Percentiles rank a stretch among this genome's conserved stretches.
phyloP scores from a whole-genome alignment of 2,329 filamentous ascomycete genomes.

The Colletotrichum plurivorum region DNA sequence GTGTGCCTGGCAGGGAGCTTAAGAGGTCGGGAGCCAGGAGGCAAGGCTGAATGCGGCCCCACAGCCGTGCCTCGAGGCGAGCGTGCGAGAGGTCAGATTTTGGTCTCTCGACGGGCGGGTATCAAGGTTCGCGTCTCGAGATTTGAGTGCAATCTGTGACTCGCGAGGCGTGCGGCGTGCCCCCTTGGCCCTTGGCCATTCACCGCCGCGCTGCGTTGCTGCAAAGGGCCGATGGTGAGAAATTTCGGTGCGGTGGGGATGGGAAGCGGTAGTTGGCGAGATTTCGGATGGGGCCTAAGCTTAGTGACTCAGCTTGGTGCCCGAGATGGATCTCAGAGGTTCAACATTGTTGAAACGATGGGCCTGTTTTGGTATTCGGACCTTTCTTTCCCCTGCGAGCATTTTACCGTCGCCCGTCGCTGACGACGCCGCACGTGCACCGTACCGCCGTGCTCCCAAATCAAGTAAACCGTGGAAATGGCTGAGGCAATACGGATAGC shows the following conservation, averaged over 20 bases:
- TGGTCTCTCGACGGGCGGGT: slow-evolving; percentile 1
- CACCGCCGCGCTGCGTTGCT: slow-evolving; percentile 12
- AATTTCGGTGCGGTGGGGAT: slow-evolving; percentile 30
- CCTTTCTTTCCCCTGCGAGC: slow-evolving; percentile 16
- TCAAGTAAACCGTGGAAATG: neutral
- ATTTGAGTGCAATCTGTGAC: slow-evolving; percentile 17
- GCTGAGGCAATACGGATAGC: neutral
- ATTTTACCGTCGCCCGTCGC: slow-evolving; percentile 7
- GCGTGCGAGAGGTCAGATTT: slow-evolving; percentile 20
- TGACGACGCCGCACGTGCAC: neutral
- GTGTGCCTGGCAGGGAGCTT: slow-evolving; percentile 23
- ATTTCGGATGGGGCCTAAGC: slow-evolving; percentile 31
- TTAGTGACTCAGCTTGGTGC: slow-evolving; percentile 38
- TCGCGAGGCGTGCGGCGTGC: neutral
- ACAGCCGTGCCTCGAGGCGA: slow-evolving; percentile 22
- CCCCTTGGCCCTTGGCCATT: slow-evolving; percentile 8
- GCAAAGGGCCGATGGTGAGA: slow-evolving; percentile 40
- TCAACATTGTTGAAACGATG: slow-evolving; percentile 31
- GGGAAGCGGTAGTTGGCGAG: slow-evolving; percentile 35
- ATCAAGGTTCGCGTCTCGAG: slow-evolving; percentile 30
- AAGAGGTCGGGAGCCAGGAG: slow-evolving; percentile 29
- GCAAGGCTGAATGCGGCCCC: slow-evolving; percentile 35
- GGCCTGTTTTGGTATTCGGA: slow-evolving; percentile 24
- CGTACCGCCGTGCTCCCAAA: neutral
- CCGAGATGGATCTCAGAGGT: slow-evolving; percentile 30